Evolutionary conservation across 345 rosid species (phyloP).

Genomic region (Noccaea caerulescens): DNA sequence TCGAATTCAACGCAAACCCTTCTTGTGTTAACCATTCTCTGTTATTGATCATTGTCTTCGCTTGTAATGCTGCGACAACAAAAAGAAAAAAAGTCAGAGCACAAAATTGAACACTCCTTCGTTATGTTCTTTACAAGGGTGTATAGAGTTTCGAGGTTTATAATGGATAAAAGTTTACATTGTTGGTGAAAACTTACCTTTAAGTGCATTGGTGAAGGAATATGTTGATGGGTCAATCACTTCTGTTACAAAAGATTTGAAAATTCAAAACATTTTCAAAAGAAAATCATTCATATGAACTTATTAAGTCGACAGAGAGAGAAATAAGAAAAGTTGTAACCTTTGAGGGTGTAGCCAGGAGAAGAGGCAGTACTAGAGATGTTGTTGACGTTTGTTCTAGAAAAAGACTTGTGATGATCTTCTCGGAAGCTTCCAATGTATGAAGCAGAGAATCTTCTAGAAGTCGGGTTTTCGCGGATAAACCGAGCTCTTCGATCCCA

Average conservation of each 20-base stretch:
- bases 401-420: conserved; percentile 59
- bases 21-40: conserved; percentile 78
- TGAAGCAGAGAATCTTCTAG: conserved; percentile 84
- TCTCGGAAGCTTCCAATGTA: conserved; percentile 74
- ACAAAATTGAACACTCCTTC: neutral
- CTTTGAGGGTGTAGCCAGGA: conserved; percentile 73
- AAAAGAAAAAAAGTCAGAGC: neutral
- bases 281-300: neutral
- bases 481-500: conserved; percentile 60
- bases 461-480: conserved; percentile 55
- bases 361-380: conserved; percentile 93
- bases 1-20: conserved; percentile 82
- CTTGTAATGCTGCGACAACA: conserved; percentile 73
- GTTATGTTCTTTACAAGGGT: neutral
- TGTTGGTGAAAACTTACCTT: conserved; percentile 50
- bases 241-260: conserved; percentile 51
- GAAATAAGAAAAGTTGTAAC: conserved; percentile 14
- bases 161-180: no score
- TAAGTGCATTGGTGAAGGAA: conserved; percentile 85
- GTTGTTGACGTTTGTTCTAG: conserved; percentile 59
- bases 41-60: conserved; percentile 56
- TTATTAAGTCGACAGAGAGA: neutral
- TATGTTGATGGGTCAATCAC: conserved; percentile 93
- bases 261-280: conserved; percentile 5
- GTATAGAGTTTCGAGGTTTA: neutral